Conservation (phyloP, 2,329 filamentous ascomycete genomes). For the Penicillium sp. region DNA sequence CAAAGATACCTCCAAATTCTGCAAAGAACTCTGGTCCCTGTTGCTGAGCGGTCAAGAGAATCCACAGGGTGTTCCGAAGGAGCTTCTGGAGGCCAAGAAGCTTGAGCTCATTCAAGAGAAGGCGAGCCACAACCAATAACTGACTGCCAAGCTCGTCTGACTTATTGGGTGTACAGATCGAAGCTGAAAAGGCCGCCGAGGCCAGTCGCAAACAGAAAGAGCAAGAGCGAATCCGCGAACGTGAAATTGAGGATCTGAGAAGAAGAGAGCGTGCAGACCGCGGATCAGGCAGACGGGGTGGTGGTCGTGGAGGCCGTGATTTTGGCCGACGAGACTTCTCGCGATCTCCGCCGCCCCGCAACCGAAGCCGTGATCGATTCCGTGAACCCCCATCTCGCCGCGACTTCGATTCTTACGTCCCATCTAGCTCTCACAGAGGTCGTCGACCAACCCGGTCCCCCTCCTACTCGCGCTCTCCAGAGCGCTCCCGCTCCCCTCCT, state of each 20-base stretch:
- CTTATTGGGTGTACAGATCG: conserved; percentile 55
- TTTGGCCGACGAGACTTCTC: conserved; percentile 48
- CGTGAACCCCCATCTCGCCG: conserved; percentile 50
- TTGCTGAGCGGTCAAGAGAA: conserved; percentile 86
- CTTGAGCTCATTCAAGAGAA: conserved; percentile 91
- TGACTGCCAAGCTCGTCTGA: conserved; percentile 7
- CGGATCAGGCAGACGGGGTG: conserved; percentile 36
- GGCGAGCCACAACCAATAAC: conserved; percentile 48
- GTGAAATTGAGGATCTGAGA: conserved; percentile 66
- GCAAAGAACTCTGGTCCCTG: conserved; percentile 89
- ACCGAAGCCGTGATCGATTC: conserved; percentile 46
- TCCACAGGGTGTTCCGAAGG: conserved; percentile 87
- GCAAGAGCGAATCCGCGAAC: conserved; percentile 68
- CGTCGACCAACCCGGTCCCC: conserved; percentile 39
- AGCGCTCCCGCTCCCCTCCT: conserved; percentile 22
- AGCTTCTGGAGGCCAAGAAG: conserved; percentile 94
- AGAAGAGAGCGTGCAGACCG: conserved; percentile 51
- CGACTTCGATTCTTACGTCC: conserved; percentile 58
- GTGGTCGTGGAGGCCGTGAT: conserved; percentile 39
- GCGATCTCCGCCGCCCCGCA: conserved; percentile 53
- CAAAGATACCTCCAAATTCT: conserved; percentile 84
- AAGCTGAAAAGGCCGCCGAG: conserved; percentile 78
- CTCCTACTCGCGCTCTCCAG: conserved; percentile 32
- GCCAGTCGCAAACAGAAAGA: conserved; percentile 70
- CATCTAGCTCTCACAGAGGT: conserved; percentile 43